Conservation (phyloP, 169 alveolate genomes). For the Plasmodium fragile region DNA sequence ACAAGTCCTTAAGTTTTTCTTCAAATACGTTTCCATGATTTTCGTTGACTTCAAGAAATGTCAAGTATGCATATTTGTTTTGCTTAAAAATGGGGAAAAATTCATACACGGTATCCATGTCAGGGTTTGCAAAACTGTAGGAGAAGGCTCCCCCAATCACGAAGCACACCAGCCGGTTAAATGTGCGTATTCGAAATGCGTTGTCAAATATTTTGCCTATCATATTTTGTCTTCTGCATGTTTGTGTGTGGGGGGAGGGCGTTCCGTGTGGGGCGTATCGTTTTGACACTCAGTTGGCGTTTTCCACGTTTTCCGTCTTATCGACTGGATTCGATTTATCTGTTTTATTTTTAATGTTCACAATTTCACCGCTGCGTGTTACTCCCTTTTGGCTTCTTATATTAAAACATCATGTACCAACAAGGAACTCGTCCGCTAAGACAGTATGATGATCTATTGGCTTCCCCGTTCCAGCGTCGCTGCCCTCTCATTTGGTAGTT, state of each 20-base stretch:
- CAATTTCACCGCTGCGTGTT: background rate
- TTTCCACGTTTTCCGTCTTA: background rate
- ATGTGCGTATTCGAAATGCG: constrained; percentile 70
- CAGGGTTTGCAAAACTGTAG: constrained; percentile 84
- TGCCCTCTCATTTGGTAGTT: background rate
- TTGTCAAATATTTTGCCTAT: constrained; percentile 73
- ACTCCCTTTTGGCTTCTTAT: background rate
- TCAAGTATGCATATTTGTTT: constrained; percentile 82
- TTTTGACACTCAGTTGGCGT: background rate
- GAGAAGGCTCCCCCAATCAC: constrained; percentile 77
- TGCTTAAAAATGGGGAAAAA: constrained; percentile 82
- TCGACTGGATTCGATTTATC: background rate
- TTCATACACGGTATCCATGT: constrained; percentile 84
- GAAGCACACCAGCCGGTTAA: constrained; percentile 54
- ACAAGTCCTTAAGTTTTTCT: constrained; percentile 80
- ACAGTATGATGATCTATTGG: background rate
- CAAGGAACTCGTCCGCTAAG: background rate
- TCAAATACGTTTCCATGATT: constrained; percentile 77
- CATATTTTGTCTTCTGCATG: constrained; percentile 10
- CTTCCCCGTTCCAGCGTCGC: background rate
- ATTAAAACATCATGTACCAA: background rate
- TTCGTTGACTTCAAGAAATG: constrained; percentile 81
- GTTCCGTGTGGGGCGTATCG: background rate
- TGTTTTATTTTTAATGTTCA: background rate
- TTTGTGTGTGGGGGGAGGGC: background rate